Percentiles rank a stretch among this genome's conserved stretches.
These are phyloP conservation scores for Paramecium sonneborni DNA, from an alignment of 73 alveolate genomes.

Conservation along the genomic window DNA sequence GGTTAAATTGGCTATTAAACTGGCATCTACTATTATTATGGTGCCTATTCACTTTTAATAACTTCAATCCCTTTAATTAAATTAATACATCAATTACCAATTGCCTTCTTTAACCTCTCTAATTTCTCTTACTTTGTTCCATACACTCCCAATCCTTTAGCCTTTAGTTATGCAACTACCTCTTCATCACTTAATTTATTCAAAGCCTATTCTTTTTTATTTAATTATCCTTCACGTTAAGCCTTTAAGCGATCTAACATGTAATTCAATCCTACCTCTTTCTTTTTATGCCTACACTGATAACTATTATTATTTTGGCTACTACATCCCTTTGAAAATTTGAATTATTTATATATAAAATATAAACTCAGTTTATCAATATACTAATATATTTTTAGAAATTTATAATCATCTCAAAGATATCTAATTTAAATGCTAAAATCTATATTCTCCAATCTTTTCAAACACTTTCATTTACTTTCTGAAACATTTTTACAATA, in stretches of 20 bases:
- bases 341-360: neutral
- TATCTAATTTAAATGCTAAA: no score
- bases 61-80: constrained; percentile 36
- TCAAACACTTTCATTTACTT: no score
- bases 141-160: constrained; percentile 80
- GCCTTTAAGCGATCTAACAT: constrained; percentile 66
- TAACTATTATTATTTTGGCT: constrained; percentile 23
- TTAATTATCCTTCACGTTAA: constrained; percentile 64
- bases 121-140: constrained; percentile 87
- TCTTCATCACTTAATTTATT: constrained; percentile 73
- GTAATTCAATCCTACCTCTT: neutral
- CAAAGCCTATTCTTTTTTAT: constrained; percentile 70
- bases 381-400: neutral
- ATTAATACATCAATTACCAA: constrained; percentile 64
- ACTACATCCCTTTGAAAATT: neutral
- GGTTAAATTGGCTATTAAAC: neutral
- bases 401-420: neutral
- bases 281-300: constrained; percentile 43
- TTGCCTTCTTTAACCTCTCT: constrained; percentile 81
- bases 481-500: no score
- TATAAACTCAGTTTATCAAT: neutral
- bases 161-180: constrained; percentile 72
- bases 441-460: no score
- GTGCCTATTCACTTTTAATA: constrained; percentile 8
- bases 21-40: neutral